Conservation (phyloP, 1,284 basidiomycete genomes). For the Microbotryomycetes sp. region DNA sequence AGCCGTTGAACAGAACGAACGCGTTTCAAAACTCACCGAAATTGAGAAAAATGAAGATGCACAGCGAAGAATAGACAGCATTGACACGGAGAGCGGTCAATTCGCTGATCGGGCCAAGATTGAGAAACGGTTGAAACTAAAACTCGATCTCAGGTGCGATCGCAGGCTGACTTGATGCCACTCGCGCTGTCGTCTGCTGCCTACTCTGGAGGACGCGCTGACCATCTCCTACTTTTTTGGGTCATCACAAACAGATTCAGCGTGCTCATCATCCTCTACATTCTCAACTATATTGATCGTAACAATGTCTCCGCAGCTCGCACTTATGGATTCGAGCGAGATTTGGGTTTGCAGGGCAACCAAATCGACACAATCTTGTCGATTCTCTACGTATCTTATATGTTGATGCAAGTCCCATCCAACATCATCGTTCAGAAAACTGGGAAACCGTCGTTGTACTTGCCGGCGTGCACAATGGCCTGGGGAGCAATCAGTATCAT, state of each 20-base stretch:
- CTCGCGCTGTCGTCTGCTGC: neutral
- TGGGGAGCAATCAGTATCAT: constrained; percentile 40
- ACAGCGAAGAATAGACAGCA: neutral
- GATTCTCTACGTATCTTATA: constrained; percentile 8
- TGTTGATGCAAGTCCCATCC: constrained; percentile 9
- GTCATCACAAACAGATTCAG: constrained; percentile 2
- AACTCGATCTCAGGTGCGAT: constrained; percentile 43
- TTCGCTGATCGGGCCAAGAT: constrained; percentile 19
- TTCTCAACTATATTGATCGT: constrained; percentile 38
- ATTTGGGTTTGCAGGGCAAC: constrained; percentile 37
- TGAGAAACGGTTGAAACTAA: constrained; percentile 41
- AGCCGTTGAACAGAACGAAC: no score
- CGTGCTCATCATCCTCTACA: constrained; percentile 37
- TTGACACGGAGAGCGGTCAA: neutral
- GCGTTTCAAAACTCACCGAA: neutral
- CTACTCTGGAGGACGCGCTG: no score
- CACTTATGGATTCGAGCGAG: constrained; percentile 39
- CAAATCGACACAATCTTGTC: constrained; percentile 13
- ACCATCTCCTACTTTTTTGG: no score
- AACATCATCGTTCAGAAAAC: constrained; percentile 32
- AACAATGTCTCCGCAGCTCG: constrained; percentile 40
- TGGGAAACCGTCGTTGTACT: constrained; percentile 28
- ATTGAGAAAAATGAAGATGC: neutral
- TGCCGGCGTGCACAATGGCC: constrained; percentile 52
- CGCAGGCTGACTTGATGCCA: constrained; percentile 5